A percentile compares a stretch with the other conserved stretches of the same genome.
Evolutionary conservation across 2,329 filamentous ascomycete genomes (phyloP).

Genomic region (Venturia asperata): DNA sequence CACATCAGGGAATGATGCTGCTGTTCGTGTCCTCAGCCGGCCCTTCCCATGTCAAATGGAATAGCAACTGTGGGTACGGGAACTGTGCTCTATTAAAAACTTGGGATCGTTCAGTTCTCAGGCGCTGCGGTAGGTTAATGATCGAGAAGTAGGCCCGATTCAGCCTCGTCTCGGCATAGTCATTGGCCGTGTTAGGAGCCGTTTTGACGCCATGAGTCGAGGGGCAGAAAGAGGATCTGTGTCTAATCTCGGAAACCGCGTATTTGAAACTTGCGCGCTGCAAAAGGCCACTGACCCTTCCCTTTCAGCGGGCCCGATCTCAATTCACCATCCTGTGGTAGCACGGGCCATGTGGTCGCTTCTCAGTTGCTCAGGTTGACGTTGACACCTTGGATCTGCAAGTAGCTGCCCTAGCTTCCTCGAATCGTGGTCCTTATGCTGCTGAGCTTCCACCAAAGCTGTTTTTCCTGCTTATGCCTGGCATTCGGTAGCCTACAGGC

Average conservation of each 20-base stretch:
- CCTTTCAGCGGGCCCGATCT: background rate
- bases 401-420: background rate
- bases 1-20: background rate
- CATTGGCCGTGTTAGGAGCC: background rate
- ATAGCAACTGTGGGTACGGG: background rate
- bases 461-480: conserved; percentile 11
- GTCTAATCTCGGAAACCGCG: background rate
- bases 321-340: background rate
- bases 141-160: background rate
- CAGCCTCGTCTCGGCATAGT: conserved; percentile 7
- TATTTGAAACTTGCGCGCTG: background rate
- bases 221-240: background rate
- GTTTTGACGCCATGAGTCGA: background rate
- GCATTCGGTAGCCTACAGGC: background rate
- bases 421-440: background rate
- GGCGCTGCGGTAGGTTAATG: background rate
- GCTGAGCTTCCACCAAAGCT: conserved; percentile 8
- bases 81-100: background rate
- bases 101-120: background rate
- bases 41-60: background rate
- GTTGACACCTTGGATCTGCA: background rate
- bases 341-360: background rate
- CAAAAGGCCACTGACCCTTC: background rate
- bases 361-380: background rate
- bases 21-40: background rate